Base-by-base conservation (phyloP, 768 basidiomycete species). In the Rickenella mellea region DNA sequence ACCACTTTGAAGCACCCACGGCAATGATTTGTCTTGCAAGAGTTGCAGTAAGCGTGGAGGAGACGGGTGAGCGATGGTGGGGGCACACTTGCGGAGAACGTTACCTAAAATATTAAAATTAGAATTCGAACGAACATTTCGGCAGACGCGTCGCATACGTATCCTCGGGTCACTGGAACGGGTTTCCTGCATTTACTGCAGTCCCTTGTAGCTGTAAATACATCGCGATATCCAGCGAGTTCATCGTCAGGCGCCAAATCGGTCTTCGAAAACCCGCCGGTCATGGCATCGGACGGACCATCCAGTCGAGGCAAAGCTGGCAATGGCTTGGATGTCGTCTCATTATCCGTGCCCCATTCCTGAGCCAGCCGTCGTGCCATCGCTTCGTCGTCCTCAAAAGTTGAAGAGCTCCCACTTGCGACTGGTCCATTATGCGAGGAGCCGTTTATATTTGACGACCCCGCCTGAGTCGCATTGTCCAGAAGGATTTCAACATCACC, bases 21-120 rank as follows among this genome's bases (percentile, higher is more conserved):
- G 53, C 74, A 74, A 45, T 73, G 64, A 36, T 62, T 66, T 2
- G 60, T 67, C 6, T 57, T 54, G 56, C 74, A 76, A 0, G 60
- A 53, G 14, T 52, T 39, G 54, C 74, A 75, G 3, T 58, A 49
- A 1, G 62, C 65, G 46, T 75, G 74, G 7, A 75, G 61, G 6
- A 74, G 55, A 29, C 57, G 22, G 1, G 57, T n/a, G 8, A 62
- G 47, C 30, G 45, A 47, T 14, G 51, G 54, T 6, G 55, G 53
- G 14, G 54, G 57, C 3, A 37, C 31, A 3, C 45, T 45, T 1
- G 44, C 30, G 5, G 60, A 48, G 49, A 51, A 62, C 12, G 48
- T 51, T 35, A 62, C 59, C 61, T 63, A 38, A 1, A 24, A 37
- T 25, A 19, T 44, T 44, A 33, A 30, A 32, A 22, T 11, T 8